These are phyloP conservation scores for Holtermanniella nyarrowii DNA, from an alignment of 768 basidiomycete genomes.

Conservation along the genomic window DNA sequence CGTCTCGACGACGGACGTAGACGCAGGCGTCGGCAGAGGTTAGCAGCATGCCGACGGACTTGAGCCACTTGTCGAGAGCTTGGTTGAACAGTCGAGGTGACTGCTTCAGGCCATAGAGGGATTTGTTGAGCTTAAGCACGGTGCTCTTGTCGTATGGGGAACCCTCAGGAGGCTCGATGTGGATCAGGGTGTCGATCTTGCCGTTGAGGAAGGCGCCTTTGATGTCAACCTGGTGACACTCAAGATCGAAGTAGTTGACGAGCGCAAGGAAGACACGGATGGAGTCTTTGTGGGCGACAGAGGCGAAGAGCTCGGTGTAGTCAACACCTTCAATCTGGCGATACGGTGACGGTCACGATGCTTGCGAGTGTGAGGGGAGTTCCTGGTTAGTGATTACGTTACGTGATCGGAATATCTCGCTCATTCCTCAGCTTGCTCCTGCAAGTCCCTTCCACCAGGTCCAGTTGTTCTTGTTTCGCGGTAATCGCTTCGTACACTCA, in stretches of 20 bases:
- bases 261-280: constrained; percentile 10
- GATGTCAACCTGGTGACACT: constrained; percentile 13
- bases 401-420: no score
- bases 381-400: no score
- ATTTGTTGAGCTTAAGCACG: constrained; percentile 4
- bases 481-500: no score
- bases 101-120: constrained; percentile 12
- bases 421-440: no score
- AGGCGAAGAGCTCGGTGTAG: constrained; percentile 10
- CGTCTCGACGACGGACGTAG: background rate
- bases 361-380: no score
- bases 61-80: constrained; percentile 9
- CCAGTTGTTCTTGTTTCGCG: no score
- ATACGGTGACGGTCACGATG: no score
- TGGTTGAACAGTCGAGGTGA: constrained; percentile 12
- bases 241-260: constrained; percentile 6
- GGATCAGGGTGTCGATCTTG: no score
- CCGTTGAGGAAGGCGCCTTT: constrained; percentile 14
- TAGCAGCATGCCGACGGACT: constrained; percentile 5
- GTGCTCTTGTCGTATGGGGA: constrained; percentile 2
- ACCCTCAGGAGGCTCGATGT: no score
- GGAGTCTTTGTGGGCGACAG: constrained; percentile 9
- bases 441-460: no score
- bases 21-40: constrained; percentile 6
- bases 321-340: no score